phyloP scores from a whole-genome alignment of 805 yeast species.

The Zygotorulaspora florentina region DNA sequence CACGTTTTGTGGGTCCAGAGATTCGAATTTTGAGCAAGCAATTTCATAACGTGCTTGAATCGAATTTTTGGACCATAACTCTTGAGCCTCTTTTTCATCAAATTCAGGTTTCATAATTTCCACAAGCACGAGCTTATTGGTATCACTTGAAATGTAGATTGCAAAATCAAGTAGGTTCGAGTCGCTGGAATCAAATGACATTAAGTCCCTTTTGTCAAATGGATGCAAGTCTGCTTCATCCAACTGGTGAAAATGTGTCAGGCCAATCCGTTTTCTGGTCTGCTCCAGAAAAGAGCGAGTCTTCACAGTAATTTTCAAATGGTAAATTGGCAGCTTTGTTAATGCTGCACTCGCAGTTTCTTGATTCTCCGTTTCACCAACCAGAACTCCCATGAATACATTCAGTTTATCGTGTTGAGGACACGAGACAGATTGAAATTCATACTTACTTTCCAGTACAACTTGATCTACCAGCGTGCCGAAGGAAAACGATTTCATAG shows the following conservation, averaged over 20 bases:
- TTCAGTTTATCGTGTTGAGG: slow-evolving; percentile 30
- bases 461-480: slow-evolving; percentile 32
- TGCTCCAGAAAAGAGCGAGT: slow-evolving; percentile 26
- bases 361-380: slow-evolving; percentile 16
- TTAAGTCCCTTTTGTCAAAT: slow-evolving; percentile 31
- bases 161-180: slow-evolving; percentile 45
- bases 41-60: slow-evolving; percentile 50
- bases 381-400: slow-evolving; percentile 31
- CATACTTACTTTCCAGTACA: slow-evolving; percentile 27
- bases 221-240: slow-evolving; percentile 29
- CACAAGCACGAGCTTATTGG: slow-evolving; percentile 48
- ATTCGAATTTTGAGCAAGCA: slow-evolving; percentile 29
- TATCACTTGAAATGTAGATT: slow-evolving; percentile 43
- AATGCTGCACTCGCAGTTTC: slow-evolving; percentile 14
- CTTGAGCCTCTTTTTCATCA: slow-evolving; percentile 40
- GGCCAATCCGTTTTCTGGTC: slow-evolving; percentile 28
- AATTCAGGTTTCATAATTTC: slow-evolving; percentile 53
- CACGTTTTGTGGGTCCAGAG: slow-evolving; percentile 22
- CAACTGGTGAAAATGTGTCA: slow-evolving; percentile 34
- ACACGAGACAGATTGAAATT: slow-evolving; percentile 27
- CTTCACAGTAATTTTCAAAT: slow-evolving; percentile 37
- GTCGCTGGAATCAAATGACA: slow-evolving; percentile 16
- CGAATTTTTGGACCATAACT: slow-evolving; percentile 43
- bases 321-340: slow-evolving; percentile 28
- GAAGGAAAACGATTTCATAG: slow-evolving; percentile 21